Conservation (phyloP, 2,329 filamentous ascomycete species). For the Curvularia eragrostidis region DNA sequence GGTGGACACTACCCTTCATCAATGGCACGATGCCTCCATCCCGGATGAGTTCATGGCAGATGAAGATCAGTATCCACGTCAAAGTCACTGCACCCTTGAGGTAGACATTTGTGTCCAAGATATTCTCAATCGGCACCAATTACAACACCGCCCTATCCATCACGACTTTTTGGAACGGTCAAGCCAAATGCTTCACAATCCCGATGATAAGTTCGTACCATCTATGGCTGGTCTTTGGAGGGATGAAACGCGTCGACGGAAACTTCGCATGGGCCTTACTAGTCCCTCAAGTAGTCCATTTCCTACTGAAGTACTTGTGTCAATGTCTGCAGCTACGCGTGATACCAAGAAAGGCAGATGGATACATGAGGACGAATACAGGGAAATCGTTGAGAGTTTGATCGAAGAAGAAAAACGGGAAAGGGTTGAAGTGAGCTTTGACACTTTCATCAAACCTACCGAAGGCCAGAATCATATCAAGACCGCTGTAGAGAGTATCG, state of each 20-base stretch:
- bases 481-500: slow-evolving; percentile 81
- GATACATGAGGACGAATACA: slow-evolving; percentile 90
- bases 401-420: slow-evolving; percentile 68
- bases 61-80: slow-evolving; percentile 70
- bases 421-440: slow-evolving; percentile 62
- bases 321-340: slow-evolving; percentile 85
- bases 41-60: slow-evolving; percentile 65
- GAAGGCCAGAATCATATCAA: slow-evolving; percentile 68
- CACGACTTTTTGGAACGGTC: slow-evolving; percentile 83
- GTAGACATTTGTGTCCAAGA: slow-evolving; percentile 88
- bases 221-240: slow-evolving; percentile 95
- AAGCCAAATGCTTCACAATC: slow-evolving; percentile 60
- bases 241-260: slow-evolving; percentile 83
- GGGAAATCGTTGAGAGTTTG: slow-evolving; percentile 68
- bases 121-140: slow-evolving; percentile 80
- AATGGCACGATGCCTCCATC: slow-evolving; percentile 83
- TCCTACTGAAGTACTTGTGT: slow-evolving; percentile 78
- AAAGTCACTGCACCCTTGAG: slow-evolving; percentile 88
- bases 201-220: slow-evolving; percentile 81
- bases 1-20: slow-evolving; percentile 66
- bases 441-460: slow-evolving; percentile 66
- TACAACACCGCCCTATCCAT: slow-evolving; percentile 79
- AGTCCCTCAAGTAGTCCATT: slow-evolving; percentile 77
- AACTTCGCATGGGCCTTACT: slow-evolving; percentile 70
- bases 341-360: slow-evolving; percentile 77